Evolutionary conservation across 768 basidiomycete genomes (phyloP).

Genomic region (Kwoniella sp.): DNA sequence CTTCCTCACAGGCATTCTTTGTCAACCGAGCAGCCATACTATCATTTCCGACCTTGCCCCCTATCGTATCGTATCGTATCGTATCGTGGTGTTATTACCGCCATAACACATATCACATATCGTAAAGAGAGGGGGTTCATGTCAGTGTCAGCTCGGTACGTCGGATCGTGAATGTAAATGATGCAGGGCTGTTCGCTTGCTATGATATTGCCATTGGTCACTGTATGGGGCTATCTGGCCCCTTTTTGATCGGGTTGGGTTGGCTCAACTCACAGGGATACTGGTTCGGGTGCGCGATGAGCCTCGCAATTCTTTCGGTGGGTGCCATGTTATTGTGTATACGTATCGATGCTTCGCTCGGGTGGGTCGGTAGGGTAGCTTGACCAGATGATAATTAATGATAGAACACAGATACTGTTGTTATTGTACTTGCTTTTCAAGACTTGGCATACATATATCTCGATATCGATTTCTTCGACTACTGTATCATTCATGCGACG

Average conservation of each 20-base stretch:
- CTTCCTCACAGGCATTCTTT: slow-evolving; percentile 30
- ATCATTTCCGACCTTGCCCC: slow-evolving; percentile 45
- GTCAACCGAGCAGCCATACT: slow-evolving; percentile 36
- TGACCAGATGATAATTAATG: no score
- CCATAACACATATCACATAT: background rate
- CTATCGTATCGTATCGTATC: background rate
- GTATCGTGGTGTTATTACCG: no score
- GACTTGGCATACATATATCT: no score
- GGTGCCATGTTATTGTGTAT: no score
- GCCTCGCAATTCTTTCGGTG: background rate
- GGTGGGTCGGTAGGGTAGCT: no score
- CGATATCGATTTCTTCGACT: no score
- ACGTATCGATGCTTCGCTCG: no score
- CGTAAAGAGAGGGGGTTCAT: background rate
- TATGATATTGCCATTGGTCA: background rate
- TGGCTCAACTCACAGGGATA: slow-evolving; percentile 21
- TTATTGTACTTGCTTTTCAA: no score
- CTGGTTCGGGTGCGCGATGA: slow-evolving; percentile 12
- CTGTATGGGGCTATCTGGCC: no score
- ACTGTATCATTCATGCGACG: no score
- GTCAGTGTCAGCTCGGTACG: background rate
- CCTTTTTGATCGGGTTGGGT: no score
- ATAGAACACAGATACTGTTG: no score
- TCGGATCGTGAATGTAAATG: background rate
- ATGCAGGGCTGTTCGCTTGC: background rate